These are phyloP conservation scores for Aspergillus sp. DNA, from an alignment of 2,329 filamentous ascomycete species.

Conservation along the genomic window DNA sequence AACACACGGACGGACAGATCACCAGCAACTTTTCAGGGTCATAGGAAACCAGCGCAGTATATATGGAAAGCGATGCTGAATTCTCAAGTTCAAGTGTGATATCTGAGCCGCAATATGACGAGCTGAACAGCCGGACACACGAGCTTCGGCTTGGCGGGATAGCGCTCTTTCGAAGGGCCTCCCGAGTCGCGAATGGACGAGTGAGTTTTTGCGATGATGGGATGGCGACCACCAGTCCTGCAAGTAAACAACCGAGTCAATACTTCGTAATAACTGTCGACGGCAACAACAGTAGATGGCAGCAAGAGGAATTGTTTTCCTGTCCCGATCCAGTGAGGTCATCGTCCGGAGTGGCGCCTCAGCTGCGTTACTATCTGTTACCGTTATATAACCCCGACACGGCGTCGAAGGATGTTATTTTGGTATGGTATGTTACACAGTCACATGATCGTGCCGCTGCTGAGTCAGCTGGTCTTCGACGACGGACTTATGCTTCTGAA, in stretches of 20 bases:
- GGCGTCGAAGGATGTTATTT: neutral
- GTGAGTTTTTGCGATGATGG: neutral
- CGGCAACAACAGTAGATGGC: no score
- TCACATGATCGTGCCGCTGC: neutral
- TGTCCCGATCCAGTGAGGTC: slow-evolving; percentile 15
- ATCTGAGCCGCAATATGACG: neutral
- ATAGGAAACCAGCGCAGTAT: no score
- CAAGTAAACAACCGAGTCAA: no score
- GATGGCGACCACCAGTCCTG: no score
- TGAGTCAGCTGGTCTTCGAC: neutral
- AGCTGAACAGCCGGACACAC: neutral
- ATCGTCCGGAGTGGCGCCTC: slow-evolving; percentile 10
- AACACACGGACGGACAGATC: neutral
- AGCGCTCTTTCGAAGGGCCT: neutral
- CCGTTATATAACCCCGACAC: neutral
- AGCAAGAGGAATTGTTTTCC: slow-evolving; percentile 1
- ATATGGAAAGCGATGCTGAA: no score
- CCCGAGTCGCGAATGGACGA: neutral
- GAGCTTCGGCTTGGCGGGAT: slow-evolving; percentile 5
- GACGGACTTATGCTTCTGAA: neutral
- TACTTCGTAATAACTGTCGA: no score
- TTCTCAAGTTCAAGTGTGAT: neutral
- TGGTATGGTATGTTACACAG: neutral
- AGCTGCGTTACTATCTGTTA: slow-evolving; percentile 3
- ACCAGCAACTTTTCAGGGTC: neutral